Evolutionary conservation across 2,329 filamentous ascomycete species (phyloP).

Genomic region (Paracorniculantispora psalliotae): DNA sequence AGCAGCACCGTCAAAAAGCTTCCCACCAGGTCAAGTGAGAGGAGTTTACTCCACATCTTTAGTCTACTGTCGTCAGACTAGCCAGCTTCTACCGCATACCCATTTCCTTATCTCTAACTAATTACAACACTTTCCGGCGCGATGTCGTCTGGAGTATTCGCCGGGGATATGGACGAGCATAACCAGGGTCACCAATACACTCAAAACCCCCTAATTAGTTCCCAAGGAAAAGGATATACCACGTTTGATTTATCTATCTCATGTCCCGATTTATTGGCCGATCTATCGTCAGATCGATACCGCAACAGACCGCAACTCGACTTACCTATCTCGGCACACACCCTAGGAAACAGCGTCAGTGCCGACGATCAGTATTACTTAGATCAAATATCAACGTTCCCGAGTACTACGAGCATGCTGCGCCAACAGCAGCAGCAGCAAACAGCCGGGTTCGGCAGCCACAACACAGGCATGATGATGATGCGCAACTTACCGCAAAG

Average conservation of each 20-base stretch:
- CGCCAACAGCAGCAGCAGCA: conserved; percentile 45
- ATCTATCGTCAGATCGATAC: conserved; percentile 38
- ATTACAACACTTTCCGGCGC: background rate
- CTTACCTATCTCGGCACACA: conserved; percentile 42
- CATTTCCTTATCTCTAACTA: conserved; percentile 10
- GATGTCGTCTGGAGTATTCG: conserved; percentile 3
- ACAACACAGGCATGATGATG: conserved; percentile 60
- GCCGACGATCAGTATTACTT: conserved; percentile 57
- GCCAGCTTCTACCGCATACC: conserved; percentile 4
- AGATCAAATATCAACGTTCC: conserved; percentile 47
- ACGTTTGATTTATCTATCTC: conserved; percentile 41
- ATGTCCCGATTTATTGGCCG: conserved; percentile 33
- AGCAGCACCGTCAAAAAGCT: background rate
- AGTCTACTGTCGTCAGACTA: background rate
- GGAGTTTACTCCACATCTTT: conserved; percentile 51
- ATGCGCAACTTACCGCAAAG: conserved; percentile 74
- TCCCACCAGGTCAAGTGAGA: background rate
- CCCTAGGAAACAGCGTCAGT: conserved; percentile 49
- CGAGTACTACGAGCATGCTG: conserved; percentile 50
- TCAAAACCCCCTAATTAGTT: background rate
- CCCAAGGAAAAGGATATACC: conserved; percentile 42
- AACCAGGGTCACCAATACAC: conserved; percentile 2
- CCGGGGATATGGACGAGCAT: conserved; percentile 13
- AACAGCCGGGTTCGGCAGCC: conserved; percentile 51
- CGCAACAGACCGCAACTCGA: conserved; percentile 43